Evolutionary conservation across 306 rosid species (phyloP).

Genomic region (Acacia acuminata): DNA sequence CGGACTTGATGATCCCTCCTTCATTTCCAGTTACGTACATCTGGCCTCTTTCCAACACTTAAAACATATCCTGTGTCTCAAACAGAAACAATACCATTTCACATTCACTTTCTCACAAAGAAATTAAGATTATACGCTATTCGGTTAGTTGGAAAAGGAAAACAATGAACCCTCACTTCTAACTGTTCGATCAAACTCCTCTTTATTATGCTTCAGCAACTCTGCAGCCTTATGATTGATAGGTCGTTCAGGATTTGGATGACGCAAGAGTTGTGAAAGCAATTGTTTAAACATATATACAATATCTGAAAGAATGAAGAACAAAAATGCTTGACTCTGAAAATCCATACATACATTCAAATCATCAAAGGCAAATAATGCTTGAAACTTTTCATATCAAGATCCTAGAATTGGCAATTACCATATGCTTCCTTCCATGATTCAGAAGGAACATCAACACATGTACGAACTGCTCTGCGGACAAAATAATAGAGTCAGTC

Average conservation of each 20-base stretch:
- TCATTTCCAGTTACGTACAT: no score
- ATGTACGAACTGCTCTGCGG: neutral
- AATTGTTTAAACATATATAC: conserved; percentile 83
- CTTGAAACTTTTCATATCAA: no score
- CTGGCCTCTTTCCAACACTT: no score
- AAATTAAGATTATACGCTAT: no score
- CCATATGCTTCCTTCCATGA: neutral
- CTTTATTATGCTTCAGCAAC: conserved; percentile 36
- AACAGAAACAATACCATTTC: no score
- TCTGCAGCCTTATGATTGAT: conserved; percentile 85
- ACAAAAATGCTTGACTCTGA: neutral
- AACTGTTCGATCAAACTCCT: conserved; percentile 38
- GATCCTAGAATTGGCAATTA: no score
- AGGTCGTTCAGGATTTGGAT: conserved; percentile 90
- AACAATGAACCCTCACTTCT: conserved; percentile 45
- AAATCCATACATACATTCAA: neutral
- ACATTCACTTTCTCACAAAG: no score
- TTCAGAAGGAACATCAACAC: neutral
- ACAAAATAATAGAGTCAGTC: neutral
- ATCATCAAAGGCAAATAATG: neutral
- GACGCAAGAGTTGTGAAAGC: conserved; percentile 92
- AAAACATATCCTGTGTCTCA: no score
- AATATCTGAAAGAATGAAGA: conserved; percentile 60
- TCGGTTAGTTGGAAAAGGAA: no score
- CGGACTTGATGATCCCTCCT: no score